Base-by-base conservation (phyloP, 352 stramenopile species). In the Phytophthora agathidicida region DNA sequence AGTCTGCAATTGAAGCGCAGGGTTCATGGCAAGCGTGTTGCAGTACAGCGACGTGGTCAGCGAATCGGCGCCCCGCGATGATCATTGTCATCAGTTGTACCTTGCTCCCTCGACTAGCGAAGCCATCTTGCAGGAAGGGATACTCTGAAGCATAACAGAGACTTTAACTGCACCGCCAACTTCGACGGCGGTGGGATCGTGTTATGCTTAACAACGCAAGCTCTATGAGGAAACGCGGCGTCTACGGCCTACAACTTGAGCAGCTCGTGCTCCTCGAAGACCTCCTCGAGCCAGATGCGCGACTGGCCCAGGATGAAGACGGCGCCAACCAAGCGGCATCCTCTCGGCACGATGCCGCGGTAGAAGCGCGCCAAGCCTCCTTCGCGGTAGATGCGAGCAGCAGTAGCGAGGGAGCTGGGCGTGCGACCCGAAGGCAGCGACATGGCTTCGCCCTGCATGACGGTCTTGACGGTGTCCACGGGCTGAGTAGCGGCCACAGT, bases 221-320 rank as follows among this genome's bases (percentile, higher is more conserved):
- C 57, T 66, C 49, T 66, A 58, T 50, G 24, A 31, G 28, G 42
- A n/a, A 6, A 14, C 26, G 22, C 13, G 27, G 42, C 62, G 20
- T 52, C 48, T 37, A 65, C 42, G 36, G 48, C 13, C 32, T 73
- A 69, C 8, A 73, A 37, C 52, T 75, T 72, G 26, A 93, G 68
- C 23, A 93, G 35, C 37, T 65, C 55, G 53, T 91, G 74, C 41
- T 83, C 75, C 23, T 89, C 79, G 54, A 93, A 90, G 35, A 82
- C 24, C 50, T 88, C 72, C 60, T 94, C 86, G 7, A 94, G 68
- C 41, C 71, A 60, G 46, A 88, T 80, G 38, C 84, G 83, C 39
- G 83, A 74, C 52, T 91, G 78, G 27, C 83, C 81, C 28, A 94
- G 61, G 59, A 94, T 93, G 49, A 94, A 93, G 10, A 94, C 86